phyloP scores from a whole-genome alignment of 1,139 yeast species.

The Pichia sp. region DNA sequence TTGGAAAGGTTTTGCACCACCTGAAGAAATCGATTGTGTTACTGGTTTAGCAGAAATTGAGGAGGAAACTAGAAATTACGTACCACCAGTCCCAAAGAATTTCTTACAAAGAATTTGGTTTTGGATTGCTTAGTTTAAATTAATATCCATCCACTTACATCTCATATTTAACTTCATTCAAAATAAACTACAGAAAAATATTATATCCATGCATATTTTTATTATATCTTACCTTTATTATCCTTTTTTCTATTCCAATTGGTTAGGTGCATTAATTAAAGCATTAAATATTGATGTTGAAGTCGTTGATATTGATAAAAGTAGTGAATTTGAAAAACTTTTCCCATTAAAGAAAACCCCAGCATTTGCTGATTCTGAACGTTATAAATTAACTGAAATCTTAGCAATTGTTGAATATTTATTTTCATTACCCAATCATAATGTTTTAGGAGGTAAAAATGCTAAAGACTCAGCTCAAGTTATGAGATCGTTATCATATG shows the following conservation, averaged over 20 bases:
- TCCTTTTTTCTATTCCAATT: conserved; percentile 9
- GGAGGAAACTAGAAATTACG: conserved; percentile 33
- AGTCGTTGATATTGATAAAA: conserved; percentile 22
- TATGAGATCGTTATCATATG: conserved; percentile 27
- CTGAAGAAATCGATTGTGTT: conserved; percentile 38
- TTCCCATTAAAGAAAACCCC: conserved; percentile 30
- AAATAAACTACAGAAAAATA: no score
- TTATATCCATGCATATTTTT: no score
- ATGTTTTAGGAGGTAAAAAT: conserved; percentile 19
- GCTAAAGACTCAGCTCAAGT: conserved; percentile 26
- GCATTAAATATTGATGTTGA: conserved; percentile 36
- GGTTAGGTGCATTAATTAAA: conserved; percentile 16
- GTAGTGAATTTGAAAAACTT: not conserved
- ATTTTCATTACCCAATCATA: conserved; percentile 16
- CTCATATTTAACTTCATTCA: no score
- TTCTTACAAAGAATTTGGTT: conserved; percentile 35
- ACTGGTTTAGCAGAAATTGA: conserved; percentile 42
- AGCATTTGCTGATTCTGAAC: conserved; percentile 27
- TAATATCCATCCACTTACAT: no score
- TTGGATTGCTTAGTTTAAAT: conserved; percentile 31
- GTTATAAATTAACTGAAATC: conserved; percentile 26
- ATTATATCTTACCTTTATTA: no score
- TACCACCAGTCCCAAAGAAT: conserved; percentile 34
- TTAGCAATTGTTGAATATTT: conserved; percentile 28
- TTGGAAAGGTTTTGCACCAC: conserved; percentile 32